Conservation (phyloP, 2,329 filamentous ascomycete genomes). For the Claviceps fusiformis region DNA sequence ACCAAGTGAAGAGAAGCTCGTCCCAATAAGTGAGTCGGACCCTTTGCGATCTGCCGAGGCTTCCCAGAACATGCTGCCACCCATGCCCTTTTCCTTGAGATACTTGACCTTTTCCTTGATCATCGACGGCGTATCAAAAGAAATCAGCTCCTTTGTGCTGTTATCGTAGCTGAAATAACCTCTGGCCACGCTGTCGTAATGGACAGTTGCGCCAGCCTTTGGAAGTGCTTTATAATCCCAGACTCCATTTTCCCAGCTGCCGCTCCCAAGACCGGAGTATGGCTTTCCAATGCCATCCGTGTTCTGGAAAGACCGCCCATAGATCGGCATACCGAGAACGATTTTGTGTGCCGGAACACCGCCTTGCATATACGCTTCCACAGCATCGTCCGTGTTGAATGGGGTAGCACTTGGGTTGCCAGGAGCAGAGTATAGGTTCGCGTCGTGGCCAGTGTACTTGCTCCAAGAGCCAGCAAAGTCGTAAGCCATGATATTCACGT, state of each 20-base stretch:
- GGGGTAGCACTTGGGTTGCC: conserved; percentile 47
- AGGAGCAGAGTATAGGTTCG: conserved; percentile 51
- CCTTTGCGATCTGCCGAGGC: conserved; percentile 52
- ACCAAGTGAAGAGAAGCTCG: conserved; percentile 26
- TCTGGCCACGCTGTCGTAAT: conserved; percentile 41
- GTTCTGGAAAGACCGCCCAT: conserved; percentile 15
- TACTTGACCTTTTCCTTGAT: conserved; percentile 51
- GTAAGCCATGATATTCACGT: conserved; percentile 61
- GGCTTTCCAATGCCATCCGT: conserved; percentile 52
- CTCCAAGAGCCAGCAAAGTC: conserved; percentile 67
- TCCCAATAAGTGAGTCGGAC: conserved; percentile 45
- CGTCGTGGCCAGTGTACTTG: conserved; percentile 48
- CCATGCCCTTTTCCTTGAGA: conserved; percentile 47
- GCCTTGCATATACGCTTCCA: conserved; percentile 49
- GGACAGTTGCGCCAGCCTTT: conserved; percentile 40
- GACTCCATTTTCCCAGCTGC: conserved; percentile 59
- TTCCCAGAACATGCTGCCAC: conserved; percentile 81
- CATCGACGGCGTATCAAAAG: conserved; percentile 54
- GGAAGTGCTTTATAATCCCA: conserved; percentile 77
- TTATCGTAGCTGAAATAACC: conserved; percentile 62
- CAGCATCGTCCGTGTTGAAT: conserved; percentile 52
- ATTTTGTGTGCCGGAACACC: conserved; percentile 55
- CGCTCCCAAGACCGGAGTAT: conserved; percentile 51
- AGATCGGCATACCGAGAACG: conserved; percentile 62
- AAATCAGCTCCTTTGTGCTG: conserved; percentile 47